These are phyloP conservation scores for Boletellus ananiceps DNA, from an alignment of 768 basidiomycete species.

Conservation along the genomic window DNA sequence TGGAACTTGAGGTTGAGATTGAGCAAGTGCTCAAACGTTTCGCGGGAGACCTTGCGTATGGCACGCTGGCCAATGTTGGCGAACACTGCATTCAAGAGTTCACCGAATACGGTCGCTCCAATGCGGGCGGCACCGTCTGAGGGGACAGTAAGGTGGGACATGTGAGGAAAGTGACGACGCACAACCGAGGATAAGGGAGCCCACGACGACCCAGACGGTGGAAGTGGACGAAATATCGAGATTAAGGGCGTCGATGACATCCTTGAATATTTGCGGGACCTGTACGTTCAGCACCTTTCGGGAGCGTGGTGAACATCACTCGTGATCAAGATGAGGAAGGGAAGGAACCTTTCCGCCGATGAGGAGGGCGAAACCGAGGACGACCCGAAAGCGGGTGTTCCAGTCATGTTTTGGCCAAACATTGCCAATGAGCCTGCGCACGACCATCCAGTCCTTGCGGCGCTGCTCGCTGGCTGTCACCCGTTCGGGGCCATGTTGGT, in stretches of 20 bases:
- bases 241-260: slow-evolving; percentile 85
- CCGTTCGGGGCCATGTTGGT: slow-evolving; percentile 9
- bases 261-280: slow-evolving; percentile 95
- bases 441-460: slow-evolving; percentile 80
- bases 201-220: slow-evolving; percentile 89
- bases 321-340: background rate
- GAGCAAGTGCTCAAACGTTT: slow-evolving; percentile 91
- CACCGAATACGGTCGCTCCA: slow-evolving; percentile 84
- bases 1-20: slow-evolving; percentile 92
- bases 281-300: slow-evolving; percentile 88
- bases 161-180: slow-evolving; percentile 30
- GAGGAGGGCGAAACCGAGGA: slow-evolving; percentile 76
- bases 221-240: slow-evolving; percentile 66
- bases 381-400: slow-evolving; percentile 74
- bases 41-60: slow-evolving; percentile 90
- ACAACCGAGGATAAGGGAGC: slow-evolving; percentile 91
- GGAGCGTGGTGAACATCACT: background rate
- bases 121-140: slow-evolving; percentile 89
- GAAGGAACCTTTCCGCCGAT: slow-evolving; percentile 76
- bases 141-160: slow-evolving; percentile 1
- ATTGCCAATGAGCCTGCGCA: slow-evolving; percentile 76
- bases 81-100: slow-evolving; percentile 92
- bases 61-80: slow-evolving; percentile 94
- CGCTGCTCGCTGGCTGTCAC: slow-evolving; percentile 48
- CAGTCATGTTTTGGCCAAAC: slow-evolving; percentile 91